These are phyloP conservation scores for Heterobasidion occidentale DNA, from an alignment of 1,284 basidiomycete species.

Conservation along the genomic window DNA sequence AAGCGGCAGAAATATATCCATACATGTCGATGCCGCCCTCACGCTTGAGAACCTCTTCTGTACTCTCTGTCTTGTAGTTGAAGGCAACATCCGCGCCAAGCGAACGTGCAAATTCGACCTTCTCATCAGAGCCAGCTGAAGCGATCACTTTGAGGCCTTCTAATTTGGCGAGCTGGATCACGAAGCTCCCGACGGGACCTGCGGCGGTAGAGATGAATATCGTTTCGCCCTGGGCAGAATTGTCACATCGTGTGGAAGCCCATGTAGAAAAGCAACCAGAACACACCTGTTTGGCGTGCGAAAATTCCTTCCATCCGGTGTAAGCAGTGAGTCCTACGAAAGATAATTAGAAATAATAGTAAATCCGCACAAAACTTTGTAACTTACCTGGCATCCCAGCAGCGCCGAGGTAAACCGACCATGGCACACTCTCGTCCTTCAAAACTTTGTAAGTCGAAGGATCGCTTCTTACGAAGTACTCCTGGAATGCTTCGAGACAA, in stretches of 20 bases:
- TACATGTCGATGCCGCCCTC: conserved; percentile 52
- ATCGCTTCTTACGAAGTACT: background rate
- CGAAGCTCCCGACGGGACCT: conserved; percentile 21
- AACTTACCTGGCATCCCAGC: background rate
- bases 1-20: background rate
- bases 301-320: background rate
- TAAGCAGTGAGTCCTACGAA: background rate
- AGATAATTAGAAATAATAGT: background rate
- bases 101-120: conserved; percentile 54
- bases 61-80: conserved; percentile 63
- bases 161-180: conserved; percentile 56
- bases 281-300: background rate
- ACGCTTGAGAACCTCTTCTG: conserved; percentile 43
- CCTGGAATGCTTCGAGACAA: background rate
- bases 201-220: background rate
- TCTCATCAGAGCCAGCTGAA: conserved; percentile 63
- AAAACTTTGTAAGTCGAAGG: background rate
- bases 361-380: background rate
- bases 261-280: no score
- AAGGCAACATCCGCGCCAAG: conserved; percentile 66
- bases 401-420: background rate
- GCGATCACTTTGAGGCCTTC: conserved; percentile 65
- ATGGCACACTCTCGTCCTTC: background rate
- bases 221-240: background rate
- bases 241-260: no score